A percentile compares a stretch with the other conserved stretches of the same genome.
phyloP scores from a whole-genome alignment of 2,329 filamentous ascomycete species.

The Talaromyces sp. region DNA sequence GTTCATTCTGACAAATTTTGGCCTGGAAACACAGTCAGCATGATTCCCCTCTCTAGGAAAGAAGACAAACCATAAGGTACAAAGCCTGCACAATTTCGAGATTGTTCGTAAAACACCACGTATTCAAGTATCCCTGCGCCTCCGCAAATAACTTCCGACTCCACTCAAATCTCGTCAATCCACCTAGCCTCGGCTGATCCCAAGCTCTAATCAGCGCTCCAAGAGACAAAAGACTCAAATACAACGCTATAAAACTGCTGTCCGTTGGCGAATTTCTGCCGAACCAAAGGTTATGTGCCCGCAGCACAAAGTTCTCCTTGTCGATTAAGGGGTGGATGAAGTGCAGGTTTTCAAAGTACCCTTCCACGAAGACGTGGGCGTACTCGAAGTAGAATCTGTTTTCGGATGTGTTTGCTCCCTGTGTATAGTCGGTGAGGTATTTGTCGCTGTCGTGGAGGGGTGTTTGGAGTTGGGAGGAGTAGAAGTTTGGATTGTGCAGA shows the following conservation, averaged over 20 bases:
- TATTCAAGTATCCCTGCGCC: conserved; percentile 39
- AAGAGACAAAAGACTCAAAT: conserved; percentile 48
- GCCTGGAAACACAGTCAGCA: not conserved
- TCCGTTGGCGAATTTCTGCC: conserved; percentile 29
- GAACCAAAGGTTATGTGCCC: conserved; percentile 47
- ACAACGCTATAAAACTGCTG: conserved; percentile 47
- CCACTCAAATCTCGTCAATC: conserved; percentile 47
- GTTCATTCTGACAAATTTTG: not conserved
- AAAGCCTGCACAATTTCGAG: conserved; percentile 50
- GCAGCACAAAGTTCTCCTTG: conserved; percentile 43
- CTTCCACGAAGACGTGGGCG: conserved; percentile 46
- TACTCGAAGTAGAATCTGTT: conserved; percentile 44
- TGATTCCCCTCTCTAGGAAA: conserved; percentile 20
- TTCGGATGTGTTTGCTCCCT: conserved; percentile 23
- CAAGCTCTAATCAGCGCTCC: conserved; percentile 47
- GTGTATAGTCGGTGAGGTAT: conserved; percentile 9
- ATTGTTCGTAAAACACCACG: conserved; percentile 45
- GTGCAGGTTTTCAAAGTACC: conserved; percentile 50
- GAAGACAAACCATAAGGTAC: conserved; percentile 39
- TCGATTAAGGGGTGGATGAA: conserved; percentile 50
- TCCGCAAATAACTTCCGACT: conserved; percentile 47
- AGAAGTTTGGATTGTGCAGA: conserved; percentile 48
- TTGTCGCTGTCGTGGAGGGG: conserved; percentile 17
- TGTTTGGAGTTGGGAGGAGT: conserved; percentile 25
- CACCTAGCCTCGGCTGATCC: conserved; percentile 44